A percentile compares a stretch with the other conserved stretches of the same genome.
Conservation (phyloP, 2,329 filamentous ascomycete species). For the Aspergillus awamori region DNA sequence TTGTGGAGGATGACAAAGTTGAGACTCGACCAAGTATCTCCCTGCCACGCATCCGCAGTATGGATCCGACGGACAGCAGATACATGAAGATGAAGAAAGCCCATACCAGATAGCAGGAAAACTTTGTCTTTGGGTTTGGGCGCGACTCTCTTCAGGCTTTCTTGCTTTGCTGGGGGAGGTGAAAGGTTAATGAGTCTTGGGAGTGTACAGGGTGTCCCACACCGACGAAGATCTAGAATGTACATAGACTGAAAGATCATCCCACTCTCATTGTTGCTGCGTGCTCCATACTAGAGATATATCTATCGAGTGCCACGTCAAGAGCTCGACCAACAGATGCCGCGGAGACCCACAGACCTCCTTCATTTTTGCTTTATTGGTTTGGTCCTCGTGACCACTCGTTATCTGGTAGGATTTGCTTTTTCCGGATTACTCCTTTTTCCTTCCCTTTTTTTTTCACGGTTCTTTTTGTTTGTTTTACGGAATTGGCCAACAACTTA, state of each 20-base stretch:
- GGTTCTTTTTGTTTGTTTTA: not conserved
- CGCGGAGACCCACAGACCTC: not conserved
- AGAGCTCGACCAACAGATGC: not conserved
- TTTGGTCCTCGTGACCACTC: not conserved
- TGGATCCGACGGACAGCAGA: slow-evolving; percentile 9
- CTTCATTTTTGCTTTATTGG: not conserved
- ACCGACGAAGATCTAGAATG: not conserved
- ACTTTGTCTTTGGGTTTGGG: not conserved
- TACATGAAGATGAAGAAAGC: slow-evolving; percentile 8
- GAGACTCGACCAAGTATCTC: not conserved
- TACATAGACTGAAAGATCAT: not conserved
- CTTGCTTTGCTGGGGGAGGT: not conserved
- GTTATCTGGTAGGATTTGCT: not conserved
- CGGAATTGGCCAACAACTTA: not conserved
- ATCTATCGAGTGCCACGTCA: not conserved
- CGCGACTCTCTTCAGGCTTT: not conserved
- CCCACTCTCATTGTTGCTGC: not conserved
- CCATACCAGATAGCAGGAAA: not conserved
- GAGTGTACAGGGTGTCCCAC: not conserved
- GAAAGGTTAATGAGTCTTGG: not conserved
- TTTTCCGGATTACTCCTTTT: not conserved
- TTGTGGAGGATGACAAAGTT: slow-evolving; percentile 19
- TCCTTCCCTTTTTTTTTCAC: not conserved
- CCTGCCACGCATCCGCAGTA: slow-evolving; percentile 4
- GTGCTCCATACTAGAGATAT: no score